These are phyloP conservation scores for Trypanosoma conorhini DNA, from an alignment of 208 protist genomes.

Conservation along the genomic window DNA sequence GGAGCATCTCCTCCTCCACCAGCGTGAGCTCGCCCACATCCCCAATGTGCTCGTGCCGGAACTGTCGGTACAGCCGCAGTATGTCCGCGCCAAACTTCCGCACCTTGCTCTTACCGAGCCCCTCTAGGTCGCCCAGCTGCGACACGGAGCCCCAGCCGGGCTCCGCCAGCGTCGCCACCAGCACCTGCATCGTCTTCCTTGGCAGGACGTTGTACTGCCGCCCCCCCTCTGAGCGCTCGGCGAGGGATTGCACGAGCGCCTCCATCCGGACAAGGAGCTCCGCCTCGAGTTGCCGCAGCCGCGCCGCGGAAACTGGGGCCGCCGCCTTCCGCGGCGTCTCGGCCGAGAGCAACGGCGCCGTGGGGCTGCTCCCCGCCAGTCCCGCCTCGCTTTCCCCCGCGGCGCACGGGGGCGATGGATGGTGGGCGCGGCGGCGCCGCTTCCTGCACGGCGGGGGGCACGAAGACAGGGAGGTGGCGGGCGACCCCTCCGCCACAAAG, in stretches of 20 bases:
- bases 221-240: slow-evolving; percentile 66
- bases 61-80: slow-evolving; percentile 70
- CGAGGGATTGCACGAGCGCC: slow-evolving; percentile 68
- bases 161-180: slow-evolving; percentile 62
- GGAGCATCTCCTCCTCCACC: slow-evolving; percentile 57
- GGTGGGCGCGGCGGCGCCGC: neutral
- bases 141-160: slow-evolving; percentile 68
- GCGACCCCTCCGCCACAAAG: slow-evolving; percentile 1
- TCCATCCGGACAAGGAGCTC: slow-evolving; percentile 66
- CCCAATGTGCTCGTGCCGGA: slow-evolving; percentile 79
- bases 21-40: slow-evolving; percentile 71
- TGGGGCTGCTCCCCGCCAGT: neutral
- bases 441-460: neutral
- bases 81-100: slow-evolving; percentile 83
- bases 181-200: slow-evolving; percentile 75
- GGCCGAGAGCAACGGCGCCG: neutral
- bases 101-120: slow-evolving; percentile 89
- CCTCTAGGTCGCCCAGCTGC: slow-evolving; percentile 79
- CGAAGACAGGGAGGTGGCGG: neutral
- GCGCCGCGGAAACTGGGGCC: slow-evolving; percentile 43
- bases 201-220: slow-evolving; percentile 87
- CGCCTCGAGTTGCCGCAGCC: slow-evolving; percentile 51
- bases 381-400: neutral
- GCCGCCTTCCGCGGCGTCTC: slow-evolving; percentile 10
- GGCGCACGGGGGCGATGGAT: neutral